These are phyloP conservation scores for Tritrichomonas foetus DNA, from an alignment of 208 protist species.

Conservation along the genomic window DNA sequence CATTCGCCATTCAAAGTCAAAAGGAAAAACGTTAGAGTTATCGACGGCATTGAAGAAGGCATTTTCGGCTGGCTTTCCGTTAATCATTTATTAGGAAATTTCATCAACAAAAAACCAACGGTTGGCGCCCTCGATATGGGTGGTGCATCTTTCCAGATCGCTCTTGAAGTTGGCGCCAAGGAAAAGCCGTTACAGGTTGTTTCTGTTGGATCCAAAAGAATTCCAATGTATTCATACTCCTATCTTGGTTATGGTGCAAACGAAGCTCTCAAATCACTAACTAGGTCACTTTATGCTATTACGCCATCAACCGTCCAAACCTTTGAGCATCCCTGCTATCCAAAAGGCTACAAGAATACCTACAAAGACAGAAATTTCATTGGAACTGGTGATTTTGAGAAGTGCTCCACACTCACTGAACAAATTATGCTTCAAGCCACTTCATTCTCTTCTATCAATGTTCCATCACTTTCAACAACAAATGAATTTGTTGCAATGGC, in stretches of 20 bases:
- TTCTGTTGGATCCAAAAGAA: neutral
- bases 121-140: slow-evolving; percentile 25
- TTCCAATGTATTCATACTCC: neutral
- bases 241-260: slow-evolving; percentile 34
- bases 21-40: neutral
- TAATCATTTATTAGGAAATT: slow-evolving; percentile 2
- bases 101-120: neutral
- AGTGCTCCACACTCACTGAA: neutral
- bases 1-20: neutral
- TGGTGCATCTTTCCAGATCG: neutral
- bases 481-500: slow-evolving; percentile 6
- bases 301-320: neutral
- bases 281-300: neutral
- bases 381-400: neutral
- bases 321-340: neutral
- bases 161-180: neutral
- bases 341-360: neutral
- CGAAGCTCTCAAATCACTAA: neutral
- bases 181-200: neutral
- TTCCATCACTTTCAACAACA: neutral
- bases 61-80: neutral
- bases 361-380: neutral
- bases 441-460: neutral
- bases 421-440: neutral
- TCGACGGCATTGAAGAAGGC: neutral